Conservation (phyloP, 2,329 filamentous ascomycete genomes). For the Colletotrichum tofieldiae region DNA sequence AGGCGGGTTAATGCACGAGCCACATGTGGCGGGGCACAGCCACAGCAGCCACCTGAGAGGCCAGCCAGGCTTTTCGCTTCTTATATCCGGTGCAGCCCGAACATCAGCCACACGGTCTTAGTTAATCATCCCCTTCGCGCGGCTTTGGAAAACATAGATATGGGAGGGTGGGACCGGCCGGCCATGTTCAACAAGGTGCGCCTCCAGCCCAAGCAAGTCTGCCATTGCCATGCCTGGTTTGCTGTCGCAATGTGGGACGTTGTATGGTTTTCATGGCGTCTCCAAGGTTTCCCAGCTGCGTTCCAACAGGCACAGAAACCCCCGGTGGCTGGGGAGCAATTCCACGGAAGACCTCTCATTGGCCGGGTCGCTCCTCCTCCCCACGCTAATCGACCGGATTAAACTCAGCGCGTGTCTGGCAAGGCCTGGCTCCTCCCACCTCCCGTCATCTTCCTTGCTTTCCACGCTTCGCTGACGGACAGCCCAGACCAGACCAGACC, state of each 20-base stretch:
- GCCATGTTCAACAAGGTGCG: not conserved
- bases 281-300: not conserved
- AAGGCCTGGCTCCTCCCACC: not conserved
- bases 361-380: not conserved
- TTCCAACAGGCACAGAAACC: not conserved
- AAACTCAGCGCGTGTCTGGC: not conserved
- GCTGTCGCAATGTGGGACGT: not conserved
- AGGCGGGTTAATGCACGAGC: not conserved
- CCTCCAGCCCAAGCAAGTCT: not conserved
- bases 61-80: too few relatives aligned
- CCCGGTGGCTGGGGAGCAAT: constrained; percentile 7
- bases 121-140: not conserved
- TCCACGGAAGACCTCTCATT: not conserved
- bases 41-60: not conserved
- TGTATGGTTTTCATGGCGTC: not conserved
- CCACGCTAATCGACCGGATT: not conserved
- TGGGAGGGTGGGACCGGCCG: not conserved
- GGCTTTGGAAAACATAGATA: not conserved
- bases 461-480: not conserved
- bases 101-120: not conserved
- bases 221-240: not conserved
- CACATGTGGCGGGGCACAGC: not conserved
- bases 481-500: not conserved
- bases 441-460: not conserved
- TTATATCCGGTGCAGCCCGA: not conserved